Evolutionary conservation across 768 basidiomycete genomes (phyloP).

Genomic region (Xanthoconium stramineum): DNA sequence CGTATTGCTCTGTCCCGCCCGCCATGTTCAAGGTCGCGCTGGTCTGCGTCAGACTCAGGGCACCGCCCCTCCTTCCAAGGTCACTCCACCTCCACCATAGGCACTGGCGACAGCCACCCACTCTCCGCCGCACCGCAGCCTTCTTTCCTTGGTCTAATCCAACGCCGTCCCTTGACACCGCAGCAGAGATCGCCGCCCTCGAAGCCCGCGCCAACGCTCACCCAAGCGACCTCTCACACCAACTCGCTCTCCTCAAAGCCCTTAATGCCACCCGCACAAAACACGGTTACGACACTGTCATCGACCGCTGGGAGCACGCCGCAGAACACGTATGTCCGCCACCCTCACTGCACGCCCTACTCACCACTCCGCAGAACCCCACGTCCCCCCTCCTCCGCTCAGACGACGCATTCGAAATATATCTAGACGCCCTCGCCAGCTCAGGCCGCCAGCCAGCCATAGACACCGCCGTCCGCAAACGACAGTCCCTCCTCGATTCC

Average conservation of each 20-base stretch:
- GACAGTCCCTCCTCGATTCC: slow-evolving; percentile 59
- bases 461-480: slow-evolving; percentile 60
- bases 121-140: slow-evolving; percentile 22
- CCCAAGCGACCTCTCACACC: slow-evolving; percentile 66
- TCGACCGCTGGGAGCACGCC: slow-evolving; percentile 80
- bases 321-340: slow-evolving; percentile 68
- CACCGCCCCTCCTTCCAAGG: background rate
- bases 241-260: slow-evolving; percentile 67
- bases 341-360: background rate
- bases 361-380: slow-evolving; percentile 48
- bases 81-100: background rate
- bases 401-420: slow-evolving; percentile 71
- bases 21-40: slow-evolving; percentile 5
- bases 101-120: background rate
- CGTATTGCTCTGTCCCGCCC: background rate
- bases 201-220: slow-evolving; percentile 77
- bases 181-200: slow-evolving; percentile 66
- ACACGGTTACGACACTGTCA: slow-evolving; percentile 67
- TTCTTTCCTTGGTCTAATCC: slow-evolving; percentile 37
- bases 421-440: slow-evolving; percentile 64
- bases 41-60: background rate
- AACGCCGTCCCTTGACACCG: slow-evolving; percentile 52
- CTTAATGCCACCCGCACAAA: slow-evolving; percentile 61
- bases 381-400: slow-evolving; percentile 67
- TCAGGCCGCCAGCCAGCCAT: slow-evolving; percentile 56